phyloP scores from a whole-genome alignment of 192 early-diverging fungal genomes.

The Oehlia diaphana region DNA sequence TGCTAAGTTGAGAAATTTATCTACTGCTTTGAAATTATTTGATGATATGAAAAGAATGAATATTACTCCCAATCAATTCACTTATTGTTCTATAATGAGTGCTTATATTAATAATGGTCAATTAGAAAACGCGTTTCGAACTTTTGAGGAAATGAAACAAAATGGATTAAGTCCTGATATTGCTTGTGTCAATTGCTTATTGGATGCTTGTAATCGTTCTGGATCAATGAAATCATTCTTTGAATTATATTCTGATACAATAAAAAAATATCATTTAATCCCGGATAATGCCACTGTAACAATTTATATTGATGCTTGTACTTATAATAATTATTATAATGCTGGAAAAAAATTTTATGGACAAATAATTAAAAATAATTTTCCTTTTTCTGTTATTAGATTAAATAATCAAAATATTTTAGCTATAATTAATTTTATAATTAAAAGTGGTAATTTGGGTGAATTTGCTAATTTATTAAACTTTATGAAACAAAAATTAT shows the following conservation, averaged over 20 bases:
- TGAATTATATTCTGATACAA: conserved; percentile 7
- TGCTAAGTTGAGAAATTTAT: neutral
- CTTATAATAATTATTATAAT: neutral
- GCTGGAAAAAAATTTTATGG: conserved; percentile 1
- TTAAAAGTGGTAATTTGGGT: neutral
- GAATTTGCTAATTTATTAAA: conserved; percentile 6
- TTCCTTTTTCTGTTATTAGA: neutral
- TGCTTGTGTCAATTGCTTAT: conserved; percentile 23
- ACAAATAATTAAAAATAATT: neutral
- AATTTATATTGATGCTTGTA: conserved; percentile 16
- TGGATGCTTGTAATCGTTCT: conserved; percentile 25
- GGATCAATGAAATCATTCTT: conserved; percentile 8
- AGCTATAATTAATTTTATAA: conserved; percentile 9
- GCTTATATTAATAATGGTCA: neutral
- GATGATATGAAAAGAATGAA: conserved; percentile 7
- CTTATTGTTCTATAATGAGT: conserved; percentile 22
- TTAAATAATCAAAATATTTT: neutral
- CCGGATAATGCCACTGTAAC: conserved; percentile 6
- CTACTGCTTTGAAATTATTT: neutral
- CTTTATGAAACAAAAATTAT: neutral
- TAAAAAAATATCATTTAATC: neutral
- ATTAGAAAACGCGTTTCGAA: neutral
- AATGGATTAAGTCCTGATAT: conserved; percentile 16
- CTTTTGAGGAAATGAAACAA: neutral
- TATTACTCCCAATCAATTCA: conserved; percentile 13